A percentile compares a stretch with the other conserved stretches of the same genome.
Evolutionary conservation across 805 yeast species (phyloP).

Genomic region (Maudiozyma bulderi): DNA sequence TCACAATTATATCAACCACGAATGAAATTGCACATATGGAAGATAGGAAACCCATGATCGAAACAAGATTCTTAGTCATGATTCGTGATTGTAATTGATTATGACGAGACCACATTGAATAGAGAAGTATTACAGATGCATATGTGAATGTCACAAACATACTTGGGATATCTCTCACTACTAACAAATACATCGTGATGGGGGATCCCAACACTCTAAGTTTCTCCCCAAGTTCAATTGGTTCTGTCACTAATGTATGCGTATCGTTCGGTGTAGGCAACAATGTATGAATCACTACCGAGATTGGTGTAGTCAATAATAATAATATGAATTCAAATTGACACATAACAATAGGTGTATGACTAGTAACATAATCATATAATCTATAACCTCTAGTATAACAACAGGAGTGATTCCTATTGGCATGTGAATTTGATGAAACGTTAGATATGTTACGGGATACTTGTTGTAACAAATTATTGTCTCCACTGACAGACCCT

Average conservation of each 20-base stretch:
- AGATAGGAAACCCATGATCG: conserved; percentile 53
- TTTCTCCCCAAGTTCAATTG: neutral
- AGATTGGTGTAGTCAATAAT: conserved; percentile 18
- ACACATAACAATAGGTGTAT: conserved; percentile 4
- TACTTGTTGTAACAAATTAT: neutral
- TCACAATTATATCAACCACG: conserved; percentile 38
- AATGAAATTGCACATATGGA: conserved; percentile 60
- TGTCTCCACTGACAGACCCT: neutral
- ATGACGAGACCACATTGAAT: neutral
- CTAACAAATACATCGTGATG: neutral
- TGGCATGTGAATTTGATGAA: neutral
- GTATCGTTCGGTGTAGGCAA: conserved; percentile 11
- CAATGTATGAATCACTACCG: conserved; percentile 9
- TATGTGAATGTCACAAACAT: neutral
- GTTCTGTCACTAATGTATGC: neutral
- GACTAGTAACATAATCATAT: conserved; percentile 7
- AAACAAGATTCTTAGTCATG: neutral
- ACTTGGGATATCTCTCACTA: neutral
- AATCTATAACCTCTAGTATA: conserved; percentile 1
- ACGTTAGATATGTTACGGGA: neutral
- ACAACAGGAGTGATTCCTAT: neutral
- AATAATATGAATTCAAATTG: conserved; percentile 13
- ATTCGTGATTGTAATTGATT: neutral
- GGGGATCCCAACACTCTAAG: conserved; percentile 8
- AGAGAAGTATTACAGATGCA: neutral